Percentiles rank a stretch among this genome's conserved stretches.
Conservation (phyloP, 345 rosid genomes). For the Pistacia vera region DNA sequence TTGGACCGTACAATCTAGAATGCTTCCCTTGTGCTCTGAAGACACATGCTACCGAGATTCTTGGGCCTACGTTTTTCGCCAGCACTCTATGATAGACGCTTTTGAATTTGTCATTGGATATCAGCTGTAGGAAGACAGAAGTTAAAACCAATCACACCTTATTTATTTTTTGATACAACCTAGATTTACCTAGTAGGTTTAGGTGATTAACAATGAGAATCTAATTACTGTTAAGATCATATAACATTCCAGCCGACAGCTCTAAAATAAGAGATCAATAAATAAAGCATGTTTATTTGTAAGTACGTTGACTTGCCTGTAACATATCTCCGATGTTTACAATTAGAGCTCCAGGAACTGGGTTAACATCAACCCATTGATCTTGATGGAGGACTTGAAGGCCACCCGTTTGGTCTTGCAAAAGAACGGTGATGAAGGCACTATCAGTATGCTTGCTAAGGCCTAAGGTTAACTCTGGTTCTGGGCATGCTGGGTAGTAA, state of each 20-base stretch:
- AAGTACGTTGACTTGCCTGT: constrained; percentile 18
- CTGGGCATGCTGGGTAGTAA: constrained; percentile 39
- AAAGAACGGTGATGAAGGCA: constrained; percentile 9
- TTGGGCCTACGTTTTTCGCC: constrained; percentile 27
- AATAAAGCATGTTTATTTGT: background rate
- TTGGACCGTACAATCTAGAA: constrained; percentile 29
- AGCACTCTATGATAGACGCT: constrained; percentile 29
- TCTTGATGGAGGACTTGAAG: constrained; percentile 26
- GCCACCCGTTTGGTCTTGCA: constrained; percentile 25
- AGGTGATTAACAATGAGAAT: background rate
- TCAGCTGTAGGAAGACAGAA: constrained; percentile 25
- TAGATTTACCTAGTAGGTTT: no score
- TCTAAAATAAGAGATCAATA: background rate
- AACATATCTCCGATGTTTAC: constrained; percentile 29
- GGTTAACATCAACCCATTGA: constrained; percentile 26
- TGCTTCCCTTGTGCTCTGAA: constrained; percentile 20
- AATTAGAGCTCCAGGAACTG: constrained; percentile 17
- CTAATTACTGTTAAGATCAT: no score
- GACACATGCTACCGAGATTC: constrained; percentile 32
- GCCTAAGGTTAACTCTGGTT: constrained; percentile 33
- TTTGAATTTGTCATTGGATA: constrained; percentile 30
- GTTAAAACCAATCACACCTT: background rate
- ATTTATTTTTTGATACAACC: background rate
- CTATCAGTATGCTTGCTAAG: constrained; percentile 26
- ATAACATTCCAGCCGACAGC: background rate